phyloP scores from a whole-genome alignment of 257 asterid species.

The Solanum rostratum region DNA sequence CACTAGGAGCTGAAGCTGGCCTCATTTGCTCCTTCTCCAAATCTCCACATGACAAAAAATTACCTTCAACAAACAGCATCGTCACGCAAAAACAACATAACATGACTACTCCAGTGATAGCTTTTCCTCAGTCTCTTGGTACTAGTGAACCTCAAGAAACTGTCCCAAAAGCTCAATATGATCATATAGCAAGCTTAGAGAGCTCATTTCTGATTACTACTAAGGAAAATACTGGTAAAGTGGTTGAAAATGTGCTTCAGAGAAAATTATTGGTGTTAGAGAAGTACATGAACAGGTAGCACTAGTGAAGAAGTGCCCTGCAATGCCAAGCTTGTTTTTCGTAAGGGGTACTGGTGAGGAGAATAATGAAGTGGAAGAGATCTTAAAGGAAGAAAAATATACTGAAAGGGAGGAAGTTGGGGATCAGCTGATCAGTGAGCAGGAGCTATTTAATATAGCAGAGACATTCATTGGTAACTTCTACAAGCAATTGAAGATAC shows the following conservation, averaged over 20 bases:
- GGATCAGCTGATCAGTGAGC: constrained; percentile 8
- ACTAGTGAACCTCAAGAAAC: neutral
- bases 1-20: constrained; percentile 54
- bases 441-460: constrained; percentile 44
- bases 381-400: neutral
- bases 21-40: constrained; percentile 11
- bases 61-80: neutral
- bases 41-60: neutral
- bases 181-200: neutral
- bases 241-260: neutral
- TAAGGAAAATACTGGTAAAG: neutral
- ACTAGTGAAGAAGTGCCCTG: constrained; percentile 9
- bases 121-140: constrained; percentile 18
- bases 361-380: neutral
- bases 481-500: constrained; percentile 51
- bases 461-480: constrained; percentile 59
- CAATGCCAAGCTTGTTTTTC: constrained; percentile 32
- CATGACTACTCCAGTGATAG: neutral
- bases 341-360: constrained; percentile 7
- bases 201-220: neutral
- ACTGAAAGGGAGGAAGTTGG: constrained; percentile 9
- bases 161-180: neutral
- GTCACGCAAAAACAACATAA: neutral
- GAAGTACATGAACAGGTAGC: neutral
- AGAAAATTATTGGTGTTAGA: neutral